A percentile compares a stretch with the other conserved stretches of the same genome.
Evolutionary conservation across 169 alveolate genomes (phyloP).

Genomic region (Ichthyophthirius multifiliis): DNA sequence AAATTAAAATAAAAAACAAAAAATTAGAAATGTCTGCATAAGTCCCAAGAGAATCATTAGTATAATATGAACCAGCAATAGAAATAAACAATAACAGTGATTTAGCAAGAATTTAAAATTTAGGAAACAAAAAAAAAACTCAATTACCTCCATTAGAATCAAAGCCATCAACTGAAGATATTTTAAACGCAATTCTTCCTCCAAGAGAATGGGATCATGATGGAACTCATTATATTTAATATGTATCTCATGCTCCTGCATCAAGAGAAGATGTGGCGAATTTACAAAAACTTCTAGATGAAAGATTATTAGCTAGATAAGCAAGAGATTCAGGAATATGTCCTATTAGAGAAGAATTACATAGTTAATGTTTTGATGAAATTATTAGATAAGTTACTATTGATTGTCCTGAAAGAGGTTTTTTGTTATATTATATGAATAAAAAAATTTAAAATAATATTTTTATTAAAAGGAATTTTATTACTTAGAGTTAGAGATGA

Average conservation of each 20-base stretch:
- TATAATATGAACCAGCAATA: conserved; percentile 61
- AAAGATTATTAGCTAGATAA: conserved; percentile 77
- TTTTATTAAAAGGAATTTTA: conserved; percentile 32
- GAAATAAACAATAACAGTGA: conserved; percentile 34
- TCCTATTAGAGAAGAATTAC: conserved; percentile 80
- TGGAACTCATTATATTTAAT: conserved; percentile 74
- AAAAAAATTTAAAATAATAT: not conserved
- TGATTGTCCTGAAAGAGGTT: conserved; percentile 82
- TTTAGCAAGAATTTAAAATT: not conserved
- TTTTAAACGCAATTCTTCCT: conserved; percentile 67
- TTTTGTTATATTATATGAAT: too few species aligned
- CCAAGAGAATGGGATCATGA: conserved; percentile 78
- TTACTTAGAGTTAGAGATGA: conserved; percentile 83
- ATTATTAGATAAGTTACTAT: conserved; percentile 82
- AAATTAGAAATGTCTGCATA: not conserved
- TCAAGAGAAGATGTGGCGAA: conserved; percentile 79
- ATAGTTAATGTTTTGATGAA: conserved; percentile 82
- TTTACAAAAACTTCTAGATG: conserved; percentile 72
- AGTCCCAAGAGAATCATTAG: conserved; percentile 72
- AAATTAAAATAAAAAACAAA: not conserved
- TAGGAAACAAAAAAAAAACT: conserved; percentile 49
- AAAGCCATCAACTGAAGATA: conserved; percentile 72
- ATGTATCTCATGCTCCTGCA: conserved; percentile 76
- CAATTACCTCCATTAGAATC: conserved; percentile 69
- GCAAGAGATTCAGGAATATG: conserved; percentile 84